A percentile compares a stretch with the other conserved stretches of the same genome.
phyloP scores from a whole-genome alignment of 2,329 filamentous ascomycete species.

The Colletotrichum brevisporum region DNA sequence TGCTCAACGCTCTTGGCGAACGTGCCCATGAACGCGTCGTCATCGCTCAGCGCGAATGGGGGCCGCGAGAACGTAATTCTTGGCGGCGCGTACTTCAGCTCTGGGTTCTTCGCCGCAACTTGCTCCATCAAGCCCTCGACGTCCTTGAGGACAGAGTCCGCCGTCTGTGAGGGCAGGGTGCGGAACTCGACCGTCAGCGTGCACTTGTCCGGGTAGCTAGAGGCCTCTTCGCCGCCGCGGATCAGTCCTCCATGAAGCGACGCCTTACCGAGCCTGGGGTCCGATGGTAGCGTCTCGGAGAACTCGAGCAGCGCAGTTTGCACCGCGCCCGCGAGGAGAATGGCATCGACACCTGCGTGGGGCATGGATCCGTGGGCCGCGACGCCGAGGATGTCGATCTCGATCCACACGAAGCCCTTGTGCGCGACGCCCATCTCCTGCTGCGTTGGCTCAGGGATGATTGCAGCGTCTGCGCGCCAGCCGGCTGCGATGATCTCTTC shows the following conservation, averaged over 20 bases:
- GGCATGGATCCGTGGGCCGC: constrained; percentile 60
- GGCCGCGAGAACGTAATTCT: constrained; percentile 58
- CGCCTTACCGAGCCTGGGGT: constrained; percentile 53
- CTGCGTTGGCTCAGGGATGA: constrained; percentile 64
- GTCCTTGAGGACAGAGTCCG: constrained; percentile 53
- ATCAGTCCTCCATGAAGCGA: constrained; percentile 64
- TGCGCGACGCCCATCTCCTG: constrained; percentile 60
- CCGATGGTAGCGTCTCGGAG: constrained; percentile 51
- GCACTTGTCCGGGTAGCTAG: constrained; percentile 65
- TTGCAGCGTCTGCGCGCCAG: constrained; percentile 66
- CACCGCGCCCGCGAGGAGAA: constrained; percentile 62
- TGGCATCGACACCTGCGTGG: constrained; percentile 64
- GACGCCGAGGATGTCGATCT: constrained; percentile 57
- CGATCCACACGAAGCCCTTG: constrained; percentile 65
- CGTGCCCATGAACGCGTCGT: constrained; percentile 40
- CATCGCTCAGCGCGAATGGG: constrained; percentile 54
- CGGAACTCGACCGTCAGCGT: constrained; percentile 63
- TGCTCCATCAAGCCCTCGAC: constrained; percentile 53
- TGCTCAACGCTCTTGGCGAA: constrained; percentile 40
- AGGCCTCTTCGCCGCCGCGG: constrained; percentile 64
- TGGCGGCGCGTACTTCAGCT: constrained; percentile 56
- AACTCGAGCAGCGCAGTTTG: constrained; percentile 60
- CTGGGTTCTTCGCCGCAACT: constrained; percentile 49
- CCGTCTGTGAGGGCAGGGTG: constrained; percentile 60
- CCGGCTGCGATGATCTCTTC: constrained; percentile 64